Base-by-base conservation (phyloP, 2,329 filamentous ascomycete genomes). In the Penicillium sp. region DNA sequence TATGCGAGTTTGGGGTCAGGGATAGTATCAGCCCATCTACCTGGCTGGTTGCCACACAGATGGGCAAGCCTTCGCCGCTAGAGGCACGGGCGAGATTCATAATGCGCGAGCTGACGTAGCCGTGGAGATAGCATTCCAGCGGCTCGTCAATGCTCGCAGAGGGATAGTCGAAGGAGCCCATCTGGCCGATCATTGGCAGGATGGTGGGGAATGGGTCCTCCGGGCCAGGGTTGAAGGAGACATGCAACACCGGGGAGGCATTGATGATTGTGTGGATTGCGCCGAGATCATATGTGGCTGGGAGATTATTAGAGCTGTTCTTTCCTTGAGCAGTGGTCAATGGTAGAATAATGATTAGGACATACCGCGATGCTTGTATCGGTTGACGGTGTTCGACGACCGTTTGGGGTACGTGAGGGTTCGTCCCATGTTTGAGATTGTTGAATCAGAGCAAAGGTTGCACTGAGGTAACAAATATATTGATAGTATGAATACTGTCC, bases 111-210 rank as follows among this genome's bases (percentile, higher is more conserved):
- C 86, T 90, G 63, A 93, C 87, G 72, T 93, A 95, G 67, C 91
- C 91, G 73, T 96, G 91, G 7, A 96, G 81, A 71, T 95, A 95
- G 58, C 88, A 81, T 54, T 92, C 87, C 5, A 91, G 79, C 0
- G 87, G 85, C 60, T 91, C 86, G 47, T 82, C 79, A 16, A 83
- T 71, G 48, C 80, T 79, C 14, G 84, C 80, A 50, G 82, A 86
- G 5, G 87, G 87, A 54, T 77, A 76, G 8, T 79, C 79, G 69
- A 87, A 94, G 21, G 86, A 89, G 11, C 86, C 89, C 81, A 94
- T 89, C 64, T 90, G 86, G 48, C 90, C 90, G 65, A 95, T 90
- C 90, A 95, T 93, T 57, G 91, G 91, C 2, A 96, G 81, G 50
- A 88, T 87, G 48, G 85, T 83, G 3, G 91, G 90, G 67, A 92